Evolutionary conservation across 148 eudicot genomes (phyloP), one percentile per base, ranked within the genome.

Genomic region (Rhododendron molle): DNA sequence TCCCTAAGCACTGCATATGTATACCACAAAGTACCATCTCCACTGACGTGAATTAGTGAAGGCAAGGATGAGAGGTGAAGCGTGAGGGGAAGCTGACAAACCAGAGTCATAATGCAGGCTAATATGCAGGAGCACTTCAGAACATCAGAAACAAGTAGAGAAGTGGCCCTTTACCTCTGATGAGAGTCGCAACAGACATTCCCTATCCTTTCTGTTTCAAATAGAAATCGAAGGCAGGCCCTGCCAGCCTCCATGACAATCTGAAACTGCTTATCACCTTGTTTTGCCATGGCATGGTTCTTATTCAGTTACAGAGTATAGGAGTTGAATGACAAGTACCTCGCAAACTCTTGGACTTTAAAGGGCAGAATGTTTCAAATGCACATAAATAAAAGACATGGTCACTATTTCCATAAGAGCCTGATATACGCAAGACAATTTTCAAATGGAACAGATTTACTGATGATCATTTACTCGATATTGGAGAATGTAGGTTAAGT

Each of bases 191-290:
- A 32, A 46, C 3, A 73, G 44, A 34, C 23, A 34, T 73, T 71
- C 16, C 28, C 38, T 28, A 4, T 71, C 76, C 12, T 30, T 71
- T 71, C 4, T 4, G 20, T 32, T 73, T 71, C 36, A 13, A 23
- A n/a, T 36, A 32, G 40, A 73, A 32, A 14, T 73, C 43, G 7
- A 6, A 36, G 46, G 78, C 43, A 73, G 43, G 78, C 76, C 76
- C 76, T 73, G 78, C 78, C 78, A 34, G 78, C 78, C 78, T 73
- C 43, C 78, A 73, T 73, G 78, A 36, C n/a, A 34, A 73, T 73
- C 78, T 36, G 78, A 20, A 34, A 36, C 43, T 73, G 26, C 46
- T 76, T 21, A 43, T 40, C 80, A 76, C 49, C 80, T 76, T 76
- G 38, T 6, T 44, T 76, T 76, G n/a, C n/a, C 26, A 76, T 20